phyloP scores from a whole-genome alignment of 192 early-diverging fungal genomes.

The Backusella tuberculispora region DNA sequence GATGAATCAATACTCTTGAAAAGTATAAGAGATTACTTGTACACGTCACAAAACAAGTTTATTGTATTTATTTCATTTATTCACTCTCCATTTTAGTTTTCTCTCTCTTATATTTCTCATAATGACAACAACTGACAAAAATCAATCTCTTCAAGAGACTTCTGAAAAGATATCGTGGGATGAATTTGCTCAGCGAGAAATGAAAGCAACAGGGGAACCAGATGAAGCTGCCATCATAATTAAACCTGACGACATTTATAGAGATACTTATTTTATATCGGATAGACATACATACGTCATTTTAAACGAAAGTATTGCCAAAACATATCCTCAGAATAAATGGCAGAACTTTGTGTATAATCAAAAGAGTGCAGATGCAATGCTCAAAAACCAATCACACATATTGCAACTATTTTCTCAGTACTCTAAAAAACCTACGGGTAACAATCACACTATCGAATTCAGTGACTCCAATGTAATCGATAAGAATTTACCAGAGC shows the following conservation, averaged over 20 bases:
- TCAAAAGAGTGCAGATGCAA: too few species aligned
- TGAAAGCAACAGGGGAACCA: too few species aligned
- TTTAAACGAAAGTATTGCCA: background rate
- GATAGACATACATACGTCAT: background rate
- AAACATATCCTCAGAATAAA: background rate
- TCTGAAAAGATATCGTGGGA: background rate
- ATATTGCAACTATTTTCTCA: background rate
- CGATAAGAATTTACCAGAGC: too few species aligned
- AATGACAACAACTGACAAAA: background rate
- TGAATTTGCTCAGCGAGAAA: background rate
- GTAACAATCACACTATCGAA: too few species aligned
- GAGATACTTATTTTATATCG: too few species aligned
- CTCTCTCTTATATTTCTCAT: background rate
- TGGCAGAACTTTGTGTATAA: background rate
- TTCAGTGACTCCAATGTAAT: too few species aligned
- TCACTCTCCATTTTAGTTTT: background rate
- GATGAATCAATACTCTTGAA: background rate
- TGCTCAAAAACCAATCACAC: background rate
- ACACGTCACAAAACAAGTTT: background rate
- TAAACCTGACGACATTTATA: too few species aligned
- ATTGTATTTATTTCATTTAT: background rate
- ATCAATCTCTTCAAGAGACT: background rate
- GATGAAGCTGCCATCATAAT: too few species aligned
- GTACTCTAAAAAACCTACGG: background rate
- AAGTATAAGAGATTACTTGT: background rate